Evolutionary conservation across 805 yeast species (phyloP), one percentile per base, ranked within the genome.

Genomic region (Kodamaea sagamina): DNA sequence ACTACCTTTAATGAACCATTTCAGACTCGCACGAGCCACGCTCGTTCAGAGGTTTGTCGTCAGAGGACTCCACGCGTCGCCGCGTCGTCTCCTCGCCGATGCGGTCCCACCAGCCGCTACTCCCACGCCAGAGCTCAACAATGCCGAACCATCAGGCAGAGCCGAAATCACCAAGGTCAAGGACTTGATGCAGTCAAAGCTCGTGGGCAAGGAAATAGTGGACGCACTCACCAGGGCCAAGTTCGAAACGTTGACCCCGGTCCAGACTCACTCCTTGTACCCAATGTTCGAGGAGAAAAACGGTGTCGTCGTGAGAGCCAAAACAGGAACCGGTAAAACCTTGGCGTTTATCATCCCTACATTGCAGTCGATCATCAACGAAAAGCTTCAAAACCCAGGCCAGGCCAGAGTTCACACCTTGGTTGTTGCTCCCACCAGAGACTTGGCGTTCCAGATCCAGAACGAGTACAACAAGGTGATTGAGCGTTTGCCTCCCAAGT

Each of bases 321-420:
- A 88, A 62, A 89, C 97, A 3, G 97, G 97, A 61, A 89, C 97
- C 2, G 97, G 97, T 57, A 89, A 89, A 62, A 89, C 97, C 0
- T 79, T 86, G 49, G 95, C 97, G 0, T 89, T 88, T 62, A 84
- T 90, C 47, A 71, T 90, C 32, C 97, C 97, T 2, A 67, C 86
- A 9, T 67, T 88, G 36, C 85, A 88, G 57, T 75, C 78, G 36
- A 65, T 75, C 46, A 50, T 68, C 57, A 65, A 67, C 57, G 36
- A 37, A 12, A 29, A 32, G 22, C 31, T 46, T n/a, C 36, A 39
- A 26, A 22, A 12, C 16, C 31, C 40, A 50, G 73, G 51, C 8
- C 31, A 22, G 25, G 35, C 16, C 6, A 28, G 27, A 11, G 62
- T 63, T 3, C 50, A 54, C 13, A 59, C 89, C 24, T 75, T 90